Evolutionary conservation across 768 basidiomycete genomes (phyloP), one percentile per base, ranked within the genome.

Genomic region (Nidula microcarpa): DNA sequence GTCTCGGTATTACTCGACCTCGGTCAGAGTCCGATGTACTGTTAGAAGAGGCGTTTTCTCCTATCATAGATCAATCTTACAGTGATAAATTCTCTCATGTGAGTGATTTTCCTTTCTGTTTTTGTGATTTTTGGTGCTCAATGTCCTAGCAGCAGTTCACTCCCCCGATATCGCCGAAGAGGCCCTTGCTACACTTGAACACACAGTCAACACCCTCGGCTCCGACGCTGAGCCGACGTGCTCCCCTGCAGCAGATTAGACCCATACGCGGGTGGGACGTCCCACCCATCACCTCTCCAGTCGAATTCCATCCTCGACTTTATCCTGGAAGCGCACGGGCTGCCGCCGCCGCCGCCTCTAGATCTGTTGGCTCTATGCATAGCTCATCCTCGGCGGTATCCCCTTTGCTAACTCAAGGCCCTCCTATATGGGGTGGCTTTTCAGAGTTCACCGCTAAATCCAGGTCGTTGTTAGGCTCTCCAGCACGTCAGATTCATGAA

Each of bases 311-410:
- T 47, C 53, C 60, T 6, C 59, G 64, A 6, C 50, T 67, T 8
- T 67, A 67, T 43, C 66, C 63, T 17, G 66, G 66, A 3, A 64
- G 66, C 44, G 59, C 57, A 8, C 60, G 66, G 17, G 51, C 62
- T 1, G 59, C 55, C 6, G 60, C 60, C 3, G 57, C 59, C 33
- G 41, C 52, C 11, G 53, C 53, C 18, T n/a, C n/a, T n/a, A n/a
- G n/a, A n/a, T n/a, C n/a, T n/a, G n/a, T n/a, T n/a, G n/a, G n/a
- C n/a, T n/a, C n/a, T n/a, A n/a, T n/a, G n/a, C n/a, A n/a, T n/a
- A 30, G 23, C 9, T 36, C 16, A n/a, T 36, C 49, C 33, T 50
- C 49, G 14, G 16, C 23, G 23, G 39, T 14, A n/a, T 34, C 36
- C 14, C 49, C 33, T 6, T 14, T 11, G 23, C 17, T 9, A 9